phyloP scores from a whole-genome alignment of 495 filamentous ascomycete species.

The Daldinia vernicosa region DNA sequence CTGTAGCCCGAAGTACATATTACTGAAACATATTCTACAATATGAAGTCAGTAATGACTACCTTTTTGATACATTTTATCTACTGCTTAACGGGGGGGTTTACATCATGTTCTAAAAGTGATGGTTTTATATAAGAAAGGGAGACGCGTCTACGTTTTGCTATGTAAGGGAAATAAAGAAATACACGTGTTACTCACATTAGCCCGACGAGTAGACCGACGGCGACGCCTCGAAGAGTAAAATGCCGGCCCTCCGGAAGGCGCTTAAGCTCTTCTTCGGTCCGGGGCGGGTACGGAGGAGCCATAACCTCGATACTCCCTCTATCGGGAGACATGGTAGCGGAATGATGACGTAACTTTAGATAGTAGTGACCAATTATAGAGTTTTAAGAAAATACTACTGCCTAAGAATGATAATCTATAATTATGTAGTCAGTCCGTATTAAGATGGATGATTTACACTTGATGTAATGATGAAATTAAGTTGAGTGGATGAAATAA shows the following conservation, averaged over 20 bases:
- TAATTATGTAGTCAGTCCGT: constrained; percentile 1
- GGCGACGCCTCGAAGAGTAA: constrained; percentile 81
- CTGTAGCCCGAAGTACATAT: constrained; percentile 89
- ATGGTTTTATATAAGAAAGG: not conserved
- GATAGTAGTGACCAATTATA: not conserved
- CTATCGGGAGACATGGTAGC: constrained; percentile 41
- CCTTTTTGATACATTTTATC: not conserved
- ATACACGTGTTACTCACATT: constrained; percentile 23
- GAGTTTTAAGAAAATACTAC: not conserved
- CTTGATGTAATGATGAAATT: constrained; percentile 13
- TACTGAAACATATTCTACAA: constrained; percentile 36
- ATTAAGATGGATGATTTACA: not conserved
- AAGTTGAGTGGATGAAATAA: constrained; percentile 23
- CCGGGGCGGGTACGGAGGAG: constrained; percentile 25
- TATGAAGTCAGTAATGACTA: constrained; percentile 3
- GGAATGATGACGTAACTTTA: not conserved
- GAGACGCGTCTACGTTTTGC: not conserved
- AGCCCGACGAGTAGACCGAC: constrained; percentile 82
- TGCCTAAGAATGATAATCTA: not conserved
- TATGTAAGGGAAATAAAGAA: not conserved
- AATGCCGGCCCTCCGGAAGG: constrained; percentile 64
- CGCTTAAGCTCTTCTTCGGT: constrained; percentile 35
- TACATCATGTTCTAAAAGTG: not conserved
- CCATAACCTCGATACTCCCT: constrained; percentile 27
- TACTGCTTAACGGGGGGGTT: not conserved